Conservation (phyloP, 495 filamentous ascomycete species). For the Platismatia glauca region DNA sequence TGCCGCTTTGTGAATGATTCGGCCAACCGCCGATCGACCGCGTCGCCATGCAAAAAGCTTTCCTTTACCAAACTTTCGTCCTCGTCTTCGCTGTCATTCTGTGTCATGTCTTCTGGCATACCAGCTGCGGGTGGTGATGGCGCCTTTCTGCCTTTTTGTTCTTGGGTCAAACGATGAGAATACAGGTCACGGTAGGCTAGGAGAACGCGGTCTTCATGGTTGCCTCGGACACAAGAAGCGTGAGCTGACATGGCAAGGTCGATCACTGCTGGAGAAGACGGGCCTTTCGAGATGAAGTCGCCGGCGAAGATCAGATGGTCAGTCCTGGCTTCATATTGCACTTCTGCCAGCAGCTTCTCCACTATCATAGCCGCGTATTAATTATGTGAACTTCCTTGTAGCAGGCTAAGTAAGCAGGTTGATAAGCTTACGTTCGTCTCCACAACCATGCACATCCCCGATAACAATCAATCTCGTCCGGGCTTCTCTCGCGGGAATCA, state of each 20-base stretch:
- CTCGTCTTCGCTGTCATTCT: conserved; percentile 20
- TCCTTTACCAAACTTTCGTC: conserved; percentile 25
- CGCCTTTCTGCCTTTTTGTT: conserved; percentile 9
- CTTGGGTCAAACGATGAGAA: conserved; percentile 25
- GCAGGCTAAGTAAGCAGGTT: conserved; percentile 1
- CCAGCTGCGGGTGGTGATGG: conserved; percentile 18
- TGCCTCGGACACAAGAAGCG: conserved; percentile 78
- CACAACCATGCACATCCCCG: conserved; percentile 88
- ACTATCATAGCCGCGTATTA: conserved; percentile 34
- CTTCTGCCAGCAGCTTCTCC: conserved; percentile 54
- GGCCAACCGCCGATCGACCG: conserved; percentile 41
- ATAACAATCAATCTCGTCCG: conserved; percentile 57
- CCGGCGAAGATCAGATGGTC: conserved; percentile 81
- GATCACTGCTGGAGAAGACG: conserved; percentile 71
- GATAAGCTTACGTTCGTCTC: conserved; percentile 43
- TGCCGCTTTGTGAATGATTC: conserved; percentile 49
- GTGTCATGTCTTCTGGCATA: conserved; percentile 17
- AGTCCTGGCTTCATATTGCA: conserved; percentile 46
- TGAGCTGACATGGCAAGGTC: conserved; percentile 57
- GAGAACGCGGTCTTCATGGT: conserved; percentile 83
- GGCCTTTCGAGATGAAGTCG: conserved; percentile 83
- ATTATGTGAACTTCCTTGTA: conserved; percentile 1
- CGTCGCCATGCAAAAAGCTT: conserved; percentile 32
- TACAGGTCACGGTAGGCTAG: conserved; percentile 40
- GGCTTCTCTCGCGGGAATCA: conserved; percentile 30